These are phyloP conservation scores for Lepraria neglecta DNA, from an alignment of 495 filamentous ascomycete genomes.

Conservation along the genomic window DNA sequence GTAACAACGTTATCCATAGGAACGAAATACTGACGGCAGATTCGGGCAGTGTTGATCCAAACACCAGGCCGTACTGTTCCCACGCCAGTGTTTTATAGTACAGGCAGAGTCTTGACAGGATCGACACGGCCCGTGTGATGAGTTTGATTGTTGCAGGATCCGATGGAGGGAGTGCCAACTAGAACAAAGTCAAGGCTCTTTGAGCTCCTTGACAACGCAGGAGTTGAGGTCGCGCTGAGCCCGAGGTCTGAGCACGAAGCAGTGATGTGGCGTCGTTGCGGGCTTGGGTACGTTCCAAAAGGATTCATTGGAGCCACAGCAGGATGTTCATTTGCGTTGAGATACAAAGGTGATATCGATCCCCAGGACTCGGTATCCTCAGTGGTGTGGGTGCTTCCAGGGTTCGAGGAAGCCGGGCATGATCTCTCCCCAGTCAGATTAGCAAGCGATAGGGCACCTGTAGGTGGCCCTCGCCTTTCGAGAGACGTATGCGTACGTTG, in stretches of 20 bases:
- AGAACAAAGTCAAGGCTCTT: conserved; percentile 4
- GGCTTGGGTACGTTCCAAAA: background rate
- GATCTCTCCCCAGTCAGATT: background rate
- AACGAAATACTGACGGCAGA: too few species aligned
- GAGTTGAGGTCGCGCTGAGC: conserved; percentile 6
- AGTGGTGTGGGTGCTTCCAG: background rate
- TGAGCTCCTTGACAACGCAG: conserved; percentile 2
- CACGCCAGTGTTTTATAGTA: too few species aligned
- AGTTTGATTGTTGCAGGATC: background rate
- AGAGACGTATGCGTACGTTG: background rate
- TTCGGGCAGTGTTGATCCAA: too few species aligned
- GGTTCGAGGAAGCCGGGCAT: background rate
- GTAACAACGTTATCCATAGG: too few species aligned
- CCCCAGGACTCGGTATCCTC: background rate
- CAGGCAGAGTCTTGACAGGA: too few species aligned
- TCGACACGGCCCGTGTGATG: too few species aligned
- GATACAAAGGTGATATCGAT: conserved; percentile 1
- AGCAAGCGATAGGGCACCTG: background rate
- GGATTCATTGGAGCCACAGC: background rate
- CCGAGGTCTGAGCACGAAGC: conserved; percentile 5
- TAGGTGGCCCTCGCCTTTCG: background rate
- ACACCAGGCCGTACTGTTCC: too few species aligned
- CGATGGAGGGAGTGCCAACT: background rate
- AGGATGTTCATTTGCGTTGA: background rate
- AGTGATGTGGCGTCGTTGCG: background rate